Base-by-base conservation (phyloP, 2,329 filamentous ascomycete genomes). In the Ascochyta clinopodiicola region DNA sequence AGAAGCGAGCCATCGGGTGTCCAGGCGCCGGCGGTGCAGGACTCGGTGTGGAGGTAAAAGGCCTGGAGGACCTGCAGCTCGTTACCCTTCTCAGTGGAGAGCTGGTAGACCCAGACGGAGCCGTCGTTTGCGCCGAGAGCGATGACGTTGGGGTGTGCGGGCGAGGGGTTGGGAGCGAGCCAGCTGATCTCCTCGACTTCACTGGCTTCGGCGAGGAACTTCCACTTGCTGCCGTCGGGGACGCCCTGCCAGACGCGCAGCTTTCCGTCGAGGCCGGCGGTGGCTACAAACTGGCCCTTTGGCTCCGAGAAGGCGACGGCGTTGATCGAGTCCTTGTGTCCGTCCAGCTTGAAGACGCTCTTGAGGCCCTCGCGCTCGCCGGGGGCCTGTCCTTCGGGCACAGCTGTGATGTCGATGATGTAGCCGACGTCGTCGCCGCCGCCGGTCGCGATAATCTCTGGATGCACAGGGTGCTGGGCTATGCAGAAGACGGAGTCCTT, bases 181-280 rank as follows among this genome's bases (percentile, higher is more conserved):
- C 94, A 99, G 80, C 95, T 96, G 70, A 99, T 89, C 77, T 98
- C 94, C 66, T 96, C 90, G 9, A 97, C 94, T 75, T 99, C 95
- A 69, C 92, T 89, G 3, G 87, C 85, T 70, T 95, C 90, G 51
- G 84, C 90, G 8, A 96, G 76, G 68, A 90, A 89, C 39, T 83
- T 80, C 85, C 85, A 88, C 46, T 81, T 78, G 42, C 81, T 73
- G 57, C 81, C 81, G 21, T 81, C 79, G 34, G 79, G 74, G 34
- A 79, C 74, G 27, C 77, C 72, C 62, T 84, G 82, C 82, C 89
- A 93, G 13, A 87, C 87, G 61, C 89, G 85, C 64, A 99, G 73
- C 61, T 87, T 87, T 10, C 95, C 95, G 74, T 98, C 95, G 60
- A 98, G 79, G 7, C 94, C 95, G 6, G 88, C 95, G 6, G 90